Conservation (phyloP, 805 yeast genomes). For the Schwanniomyces polymorphus region DNA sequence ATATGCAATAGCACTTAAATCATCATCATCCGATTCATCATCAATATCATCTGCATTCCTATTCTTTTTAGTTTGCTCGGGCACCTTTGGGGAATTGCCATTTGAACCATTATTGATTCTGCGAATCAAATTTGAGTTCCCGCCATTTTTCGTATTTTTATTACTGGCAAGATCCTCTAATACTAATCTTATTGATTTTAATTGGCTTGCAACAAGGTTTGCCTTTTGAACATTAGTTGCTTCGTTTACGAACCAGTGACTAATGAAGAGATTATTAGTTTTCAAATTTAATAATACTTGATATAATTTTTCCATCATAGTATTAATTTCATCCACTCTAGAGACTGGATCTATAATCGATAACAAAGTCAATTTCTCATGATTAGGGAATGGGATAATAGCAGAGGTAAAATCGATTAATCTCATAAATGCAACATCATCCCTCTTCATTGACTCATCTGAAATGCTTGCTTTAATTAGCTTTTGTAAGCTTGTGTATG, state of each 20-base stretch:
- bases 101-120: slow-evolving; percentile 6
- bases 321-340: slow-evolving; percentile 31
- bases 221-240: slow-evolving; percentile 55
- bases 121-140: slow-evolving; percentile 15
- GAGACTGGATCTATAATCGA: slow-evolving; percentile 26
- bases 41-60: slow-evolving; percentile 32
- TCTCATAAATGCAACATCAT: slow-evolving; percentile 22
- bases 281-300: slow-evolving; percentile 36
- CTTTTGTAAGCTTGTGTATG: slow-evolving; percentile 42
- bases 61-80: slow-evolving; percentile 1
- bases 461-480: slow-evolving; percentile 25
- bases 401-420: slow-evolving; percentile 50
- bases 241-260: slow-evolving; percentile 48
- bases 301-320: slow-evolving; percentile 33
- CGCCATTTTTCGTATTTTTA: slow-evolving; percentile 6
- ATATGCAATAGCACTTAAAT: slow-evolving; percentile 33
- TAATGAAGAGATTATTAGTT: slow-evolving; percentile 32
- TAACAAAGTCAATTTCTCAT: slow-evolving; percentile 42
- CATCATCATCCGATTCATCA: slow-evolving; percentile 49
- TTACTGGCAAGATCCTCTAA: slow-evolving; percentile 46
- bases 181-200: slow-evolving; percentile 50
- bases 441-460: slow-evolving; percentile 16
- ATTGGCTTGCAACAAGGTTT: slow-evolving; percentile 53
- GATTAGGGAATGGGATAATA: slow-evolving; percentile 49
- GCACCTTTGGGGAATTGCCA: slow-evolving; percentile 1